Conservation (phyloP, 495 filamentous ascomycete genomes). For the Neurospora hispaniola region DNA sequence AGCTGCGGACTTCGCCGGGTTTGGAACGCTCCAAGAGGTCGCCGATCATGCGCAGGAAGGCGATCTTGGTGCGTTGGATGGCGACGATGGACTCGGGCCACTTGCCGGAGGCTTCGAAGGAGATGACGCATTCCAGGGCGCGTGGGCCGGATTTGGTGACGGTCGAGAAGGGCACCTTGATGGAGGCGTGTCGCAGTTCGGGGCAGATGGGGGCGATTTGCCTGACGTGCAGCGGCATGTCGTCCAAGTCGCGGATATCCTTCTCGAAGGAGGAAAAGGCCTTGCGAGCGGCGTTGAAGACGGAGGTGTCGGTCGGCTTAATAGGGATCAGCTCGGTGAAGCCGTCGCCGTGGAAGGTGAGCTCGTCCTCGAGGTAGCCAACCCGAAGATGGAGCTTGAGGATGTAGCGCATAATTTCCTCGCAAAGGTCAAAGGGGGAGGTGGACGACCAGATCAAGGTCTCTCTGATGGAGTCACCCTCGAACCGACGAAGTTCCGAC, state of each 20-base stretch:
- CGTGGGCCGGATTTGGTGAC: constrained; percentile 24
- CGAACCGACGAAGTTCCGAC: constrained; percentile 63
- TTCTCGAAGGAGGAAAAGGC: constrained; percentile 63
- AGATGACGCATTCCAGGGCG: constrained; percentile 58
- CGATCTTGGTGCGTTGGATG: constrained; percentile 88
- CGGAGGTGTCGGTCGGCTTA: constrained; percentile 28
- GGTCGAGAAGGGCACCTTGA: constrained; percentile 37
- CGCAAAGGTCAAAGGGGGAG: constrained; percentile 49
- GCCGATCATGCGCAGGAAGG: constrained; percentile 76
- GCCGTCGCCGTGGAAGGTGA: constrained; percentile 51
- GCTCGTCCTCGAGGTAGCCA: constrained; percentile 31
- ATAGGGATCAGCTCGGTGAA: constrained; percentile 46
- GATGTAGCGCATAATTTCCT: constrained; percentile 72
- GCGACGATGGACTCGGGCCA: constrained; percentile 89
- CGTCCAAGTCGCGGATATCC: constrained; percentile 63
- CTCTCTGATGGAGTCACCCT: constrained; percentile 62
- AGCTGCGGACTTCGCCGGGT: constrained; percentile 40
- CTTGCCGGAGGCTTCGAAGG: constrained; percentile 85
- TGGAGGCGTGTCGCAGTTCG: constrained; percentile 62
- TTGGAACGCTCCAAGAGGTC: constrained; percentile 50
- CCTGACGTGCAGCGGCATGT: constrained; percentile 68
- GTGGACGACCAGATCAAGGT: constrained; percentile 72
- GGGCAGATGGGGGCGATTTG: constrained; percentile 63
- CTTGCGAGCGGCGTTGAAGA: constrained; percentile 42
- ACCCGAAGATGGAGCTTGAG: constrained; percentile 49